A percentile compares a stretch with the other conserved stretches of the same genome.
Evolutionary conservation across 192 early-diverging fungal species (phyloP).

Genomic region (Umbelopsis isabellina): DNA sequence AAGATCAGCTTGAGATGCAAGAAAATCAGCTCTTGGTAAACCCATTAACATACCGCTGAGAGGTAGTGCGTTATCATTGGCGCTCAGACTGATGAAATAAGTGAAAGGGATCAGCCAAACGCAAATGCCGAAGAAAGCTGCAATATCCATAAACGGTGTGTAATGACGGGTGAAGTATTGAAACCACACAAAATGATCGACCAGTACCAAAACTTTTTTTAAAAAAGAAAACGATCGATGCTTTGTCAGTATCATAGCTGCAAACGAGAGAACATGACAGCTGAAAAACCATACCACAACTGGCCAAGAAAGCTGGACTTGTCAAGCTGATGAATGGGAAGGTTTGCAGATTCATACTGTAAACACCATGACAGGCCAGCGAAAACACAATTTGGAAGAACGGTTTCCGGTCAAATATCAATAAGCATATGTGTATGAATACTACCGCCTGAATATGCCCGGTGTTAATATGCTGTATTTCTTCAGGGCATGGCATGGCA

Average conservation of each 20-base stretch:
- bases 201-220: slow-evolving; percentile 71
- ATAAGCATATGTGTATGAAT: slow-evolving; percentile 69
- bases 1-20: neutral
- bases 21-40: neutral
- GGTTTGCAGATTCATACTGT: slow-evolving; percentile 74
- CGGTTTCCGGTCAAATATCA: slow-evolving; percentile 80
- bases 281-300: slow-evolving; percentile 67
- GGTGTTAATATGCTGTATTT: neutral
- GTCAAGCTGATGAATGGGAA: slow-evolving; percentile 86
- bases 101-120: slow-evolving; percentile 95
- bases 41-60: slow-evolving; percentile 32
- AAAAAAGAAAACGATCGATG: neutral
- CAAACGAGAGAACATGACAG: neutral
- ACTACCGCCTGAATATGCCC: slow-evolving; percentile 53
- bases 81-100: slow-evolving; percentile 91
- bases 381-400: slow-evolving; percentile 72
- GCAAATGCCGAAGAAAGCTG: slow-evolving; percentile 90
- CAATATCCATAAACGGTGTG: slow-evolving; percentile 79
- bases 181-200: slow-evolving; percentile 97
- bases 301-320: slow-evolving; percentile 74
- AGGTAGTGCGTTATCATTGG: slow-evolving; percentile 86
- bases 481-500: neutral
- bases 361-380: slow-evolving; percentile 75
- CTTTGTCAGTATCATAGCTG: neutral
- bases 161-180: slow-evolving; percentile 79